phyloP scores from a whole-genome alignment of 2,329 filamentous ascomycete genomes.

The Aspergillus fumigatiaffinis region DNA sequence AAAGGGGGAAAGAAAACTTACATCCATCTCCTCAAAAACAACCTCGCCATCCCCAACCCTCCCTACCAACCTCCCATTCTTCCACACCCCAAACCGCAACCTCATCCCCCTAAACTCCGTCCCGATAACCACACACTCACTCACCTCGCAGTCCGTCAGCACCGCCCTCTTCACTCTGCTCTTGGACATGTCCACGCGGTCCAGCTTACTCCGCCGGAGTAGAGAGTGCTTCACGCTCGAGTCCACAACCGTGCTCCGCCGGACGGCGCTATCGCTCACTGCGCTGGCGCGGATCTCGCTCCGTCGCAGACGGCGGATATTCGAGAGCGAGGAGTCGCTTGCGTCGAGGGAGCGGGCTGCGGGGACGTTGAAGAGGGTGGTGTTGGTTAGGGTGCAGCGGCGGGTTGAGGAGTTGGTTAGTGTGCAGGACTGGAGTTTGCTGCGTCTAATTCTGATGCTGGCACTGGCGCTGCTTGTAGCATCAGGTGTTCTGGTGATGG shows the following conservation, averaged over 20 bases:
- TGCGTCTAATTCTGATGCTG: slow-evolving; percentile 11
- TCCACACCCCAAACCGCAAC: slow-evolving; percentile 24
- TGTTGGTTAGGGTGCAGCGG: slow-evolving; percentile 12
- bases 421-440: slow-evolving; percentile 13
- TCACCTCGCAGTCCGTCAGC: slow-evolving; percentile 20
- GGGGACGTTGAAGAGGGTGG: slow-evolving; percentile 13
- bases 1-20: slow-evolving; percentile 2
- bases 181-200: slow-evolving; percentile 3
- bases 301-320: slow-evolving; percentile 9
- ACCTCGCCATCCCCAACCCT: slow-evolving; percentile 13
- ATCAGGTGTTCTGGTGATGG: not conserved
- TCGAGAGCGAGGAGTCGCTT: slow-evolving; percentile 10
- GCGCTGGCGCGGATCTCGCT: slow-evolving; percentile 14
- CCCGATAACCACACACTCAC: slow-evolving; percentile 16
- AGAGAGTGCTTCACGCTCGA: slow-evolving; percentile 12
- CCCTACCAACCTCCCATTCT: slow-evolving; percentile 20
- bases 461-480: not conserved
- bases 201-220: slow-evolving; percentile 12
- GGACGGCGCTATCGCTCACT: slow-evolving; percentile 10
- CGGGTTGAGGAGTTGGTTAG: slow-evolving; percentile 12
- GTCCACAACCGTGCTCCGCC: slow-evolving; percentile 9
- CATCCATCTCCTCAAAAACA: slow-evolving; percentile 9
- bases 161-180: slow-evolving; percentile 9
- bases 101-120: slow-evolving; percentile 21
- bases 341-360: slow-evolving; percentile 8